phyloP scores from a whole-genome alignment of 2,329 filamentous ascomycete species.

The Davidsoniella virescens region DNA sequence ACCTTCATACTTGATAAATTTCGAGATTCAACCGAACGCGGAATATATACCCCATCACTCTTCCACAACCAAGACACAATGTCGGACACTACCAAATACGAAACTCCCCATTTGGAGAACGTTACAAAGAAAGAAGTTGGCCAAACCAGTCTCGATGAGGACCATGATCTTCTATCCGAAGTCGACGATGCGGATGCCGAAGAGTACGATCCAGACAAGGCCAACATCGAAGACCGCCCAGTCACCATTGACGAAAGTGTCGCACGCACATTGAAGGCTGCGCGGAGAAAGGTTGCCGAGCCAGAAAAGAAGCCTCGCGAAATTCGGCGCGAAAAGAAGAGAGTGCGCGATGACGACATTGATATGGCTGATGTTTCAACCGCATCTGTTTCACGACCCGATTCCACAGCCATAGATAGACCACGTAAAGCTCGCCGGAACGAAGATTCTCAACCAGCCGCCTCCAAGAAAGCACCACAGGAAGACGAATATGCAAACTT shows the following conservation, averaged over 20 bases:
- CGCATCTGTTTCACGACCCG: constrained; percentile 17
- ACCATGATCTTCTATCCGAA: constrained; percentile 47
- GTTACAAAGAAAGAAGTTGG: constrained; percentile 21
- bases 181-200: constrained; percentile 55
- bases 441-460: constrained; percentile 27
- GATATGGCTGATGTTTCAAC: constrained; percentile 23
- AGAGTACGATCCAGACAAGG: constrained; percentile 49
- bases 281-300: constrained; percentile 48
- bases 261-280: constrained; percentile 45
- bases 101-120: background rate
- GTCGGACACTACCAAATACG: background rate
- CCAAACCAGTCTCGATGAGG: constrained; percentile 33
- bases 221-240: constrained; percentile 45
- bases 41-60: background rate
- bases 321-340: constrained; percentile 53
- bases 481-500: constrained; percentile 56
- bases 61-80: background rate
- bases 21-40: background rate
- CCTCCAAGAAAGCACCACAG: constrained; percentile 31
- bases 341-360: constrained; percentile 33
- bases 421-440: constrained; percentile 32
- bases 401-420: constrained; percentile 25
- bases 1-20: background rate
- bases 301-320: constrained; percentile 59
- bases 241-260: constrained; percentile 53